Evolutionary conservation across 768 basidiomycete genomes (phyloP).

Genomic region (Coprinopsis sp.): DNA sequence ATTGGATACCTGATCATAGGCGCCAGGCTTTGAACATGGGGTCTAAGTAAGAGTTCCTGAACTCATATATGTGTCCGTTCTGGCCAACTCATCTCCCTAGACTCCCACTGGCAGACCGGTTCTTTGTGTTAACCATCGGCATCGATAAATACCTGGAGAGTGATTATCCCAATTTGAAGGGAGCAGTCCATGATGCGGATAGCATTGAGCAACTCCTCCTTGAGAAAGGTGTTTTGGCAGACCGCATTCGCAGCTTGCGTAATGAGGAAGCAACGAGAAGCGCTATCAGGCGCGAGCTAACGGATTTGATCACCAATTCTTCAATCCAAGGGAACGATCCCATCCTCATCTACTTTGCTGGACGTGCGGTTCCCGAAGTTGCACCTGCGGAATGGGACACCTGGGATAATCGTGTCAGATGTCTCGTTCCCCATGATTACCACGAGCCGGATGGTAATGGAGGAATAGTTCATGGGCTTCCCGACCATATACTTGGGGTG

Average conservation of each 20-base stretch:
- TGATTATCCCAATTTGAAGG: not conserved
- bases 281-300: conserved; percentile 47
- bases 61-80: too few relatives aligned
- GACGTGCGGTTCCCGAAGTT: conserved; percentile 49
- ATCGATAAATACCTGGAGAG: conserved; percentile 2
- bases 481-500: conserved; percentile 12
- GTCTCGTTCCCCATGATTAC: conserved; percentile 57
- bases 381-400: conserved; percentile 50
- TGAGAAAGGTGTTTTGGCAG: conserved; percentile 36
- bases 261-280: conserved; percentile 49
- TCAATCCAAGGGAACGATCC: conserved; percentile 49
- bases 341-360: conserved; percentile 59
- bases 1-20: too few relatives aligned
- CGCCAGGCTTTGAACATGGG: too few relatives aligned
- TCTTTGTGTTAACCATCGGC: conserved; percentile 4
- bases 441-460: conserved; percentile 36
- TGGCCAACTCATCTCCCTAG: too few relatives aligned
- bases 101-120: too few relatives aligned
- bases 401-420: conserved; percentile 35
- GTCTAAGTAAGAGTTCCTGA: too few relatives aligned
- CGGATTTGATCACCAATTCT: conserved; percentile 48
- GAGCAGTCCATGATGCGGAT: conserved; percentile 38
- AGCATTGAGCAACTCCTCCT: conserved; percentile 48
- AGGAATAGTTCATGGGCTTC: conserved; percentile 12
- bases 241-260: conserved; percentile 44